Evolutionary conservation across 2,329 filamentous ascomycete species (phyloP).

Genomic region (Aspergillus phoenicis): DNA sequence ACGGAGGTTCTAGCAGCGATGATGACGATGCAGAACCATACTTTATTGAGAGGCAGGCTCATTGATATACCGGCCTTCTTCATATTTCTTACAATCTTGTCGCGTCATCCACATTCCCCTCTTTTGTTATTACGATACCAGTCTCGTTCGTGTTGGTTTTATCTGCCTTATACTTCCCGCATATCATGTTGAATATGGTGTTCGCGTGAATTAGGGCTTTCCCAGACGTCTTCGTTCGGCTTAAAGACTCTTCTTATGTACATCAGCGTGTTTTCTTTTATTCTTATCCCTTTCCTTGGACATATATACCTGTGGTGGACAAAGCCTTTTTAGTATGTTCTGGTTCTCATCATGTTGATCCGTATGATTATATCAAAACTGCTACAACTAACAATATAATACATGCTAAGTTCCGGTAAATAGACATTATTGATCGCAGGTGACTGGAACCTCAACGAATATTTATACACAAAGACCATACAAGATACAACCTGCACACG

Average conservation of each 20-base stretch:
- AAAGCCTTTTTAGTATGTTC: background rate
- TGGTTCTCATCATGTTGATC: background rate
- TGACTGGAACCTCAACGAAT: background rate
- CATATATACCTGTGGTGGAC: background rate
- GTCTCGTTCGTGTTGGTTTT: constrained; percentile 12
- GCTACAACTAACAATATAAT: background rate
- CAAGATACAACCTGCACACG: too few species aligned
- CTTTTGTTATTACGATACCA: constrained; percentile 22
- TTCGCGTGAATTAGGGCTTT: background rate
- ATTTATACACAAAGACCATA: background rate
- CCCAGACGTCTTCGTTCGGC: background rate
- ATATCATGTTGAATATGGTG: background rate
- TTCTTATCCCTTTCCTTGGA: background rate
- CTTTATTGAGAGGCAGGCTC: constrained; percentile 28
- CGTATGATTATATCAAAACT: background rate
- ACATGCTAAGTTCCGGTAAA: background rate
- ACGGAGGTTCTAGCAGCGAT: constrained; percentile 36
- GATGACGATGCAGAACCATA: constrained; percentile 34
- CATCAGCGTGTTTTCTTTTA: background rate
- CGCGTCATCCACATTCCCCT: constrained; percentile 10
- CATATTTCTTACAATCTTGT: background rate
- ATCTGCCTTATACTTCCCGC: background rate
- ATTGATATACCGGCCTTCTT: constrained; percentile 15
- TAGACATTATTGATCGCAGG: background rate
- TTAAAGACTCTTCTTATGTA: background rate